phyloP scores from a whole-genome alignment of 2,329 filamentous ascomycete species.

The Diaporthe aspalathi region DNA sequence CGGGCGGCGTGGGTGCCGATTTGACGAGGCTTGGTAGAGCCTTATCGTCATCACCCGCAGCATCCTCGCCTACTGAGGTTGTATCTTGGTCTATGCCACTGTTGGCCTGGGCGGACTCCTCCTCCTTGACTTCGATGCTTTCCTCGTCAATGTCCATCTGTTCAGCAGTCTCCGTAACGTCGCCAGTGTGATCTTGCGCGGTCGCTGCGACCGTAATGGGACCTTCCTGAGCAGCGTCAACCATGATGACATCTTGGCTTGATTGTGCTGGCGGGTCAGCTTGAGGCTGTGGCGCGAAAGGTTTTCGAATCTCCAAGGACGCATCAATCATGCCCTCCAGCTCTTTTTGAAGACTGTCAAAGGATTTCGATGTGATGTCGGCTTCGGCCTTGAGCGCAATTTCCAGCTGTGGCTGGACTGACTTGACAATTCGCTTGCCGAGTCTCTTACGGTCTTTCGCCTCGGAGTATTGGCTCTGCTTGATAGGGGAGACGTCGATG shows the following conservation, averaged over 20 bases:
- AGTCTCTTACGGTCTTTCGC: constrained; percentile 84
- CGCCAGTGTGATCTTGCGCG: constrained; percentile 49
- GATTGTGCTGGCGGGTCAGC: constrained; percentile 54
- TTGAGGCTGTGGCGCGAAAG: constrained; percentile 48
- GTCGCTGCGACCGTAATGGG: constrained; percentile 60
- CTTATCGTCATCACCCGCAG: constrained; percentile 35
- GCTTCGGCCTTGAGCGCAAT: constrained; percentile 82
- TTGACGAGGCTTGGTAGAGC: constrained; percentile 47
- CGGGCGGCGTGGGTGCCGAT: constrained; percentile 58
- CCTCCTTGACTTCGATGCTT: constrained; percentile 50
- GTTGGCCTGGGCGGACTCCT: constrained; percentile 46
- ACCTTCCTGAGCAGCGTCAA: constrained; percentile 57
- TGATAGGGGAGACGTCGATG: constrained; percentile 62
- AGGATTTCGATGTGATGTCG: constrained; percentile 78
- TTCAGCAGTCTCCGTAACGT: constrained; percentile 42
- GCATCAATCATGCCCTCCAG: constrained; percentile 79
- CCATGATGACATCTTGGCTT: constrained; percentile 63
- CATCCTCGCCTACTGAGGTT: constrained; percentile 45
- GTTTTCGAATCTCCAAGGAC: constrained; percentile 68
- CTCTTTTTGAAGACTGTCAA: constrained; percentile 77
- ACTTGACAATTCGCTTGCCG: constrained; percentile 90
- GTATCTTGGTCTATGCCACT: constrained; percentile 46
- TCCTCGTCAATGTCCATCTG: constrained; percentile 44
- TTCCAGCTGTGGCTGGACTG: constrained; percentile 82
- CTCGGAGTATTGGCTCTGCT: constrained; percentile 69